Base-by-base conservation (phyloP, 805 yeast genomes). In the Yarrowia yakushimensis region DNA sequence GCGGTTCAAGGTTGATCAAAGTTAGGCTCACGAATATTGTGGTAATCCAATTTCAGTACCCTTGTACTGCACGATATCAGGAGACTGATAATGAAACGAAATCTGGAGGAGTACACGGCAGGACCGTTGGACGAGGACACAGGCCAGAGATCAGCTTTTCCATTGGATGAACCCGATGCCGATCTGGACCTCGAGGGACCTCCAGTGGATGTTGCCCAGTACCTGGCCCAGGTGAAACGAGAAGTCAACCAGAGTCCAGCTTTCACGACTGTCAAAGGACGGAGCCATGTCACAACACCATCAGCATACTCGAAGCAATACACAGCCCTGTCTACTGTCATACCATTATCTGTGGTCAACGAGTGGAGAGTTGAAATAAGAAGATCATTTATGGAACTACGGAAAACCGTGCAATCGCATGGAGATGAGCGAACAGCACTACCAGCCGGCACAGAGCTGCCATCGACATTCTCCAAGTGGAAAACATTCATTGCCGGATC, bases 391-490 rank as follows among this genome's bases (percentile, higher is more conserved):
- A 34, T 52, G 42, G 43, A 52, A 13, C 13, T 52, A 8, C 22
- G 59, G 2, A 52, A 18, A 11, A 23, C 59, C 1, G 42, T 36
- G 4, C 42, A 36, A n/a, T 18, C 33, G 0, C 43, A 36, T 13
- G 43, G 33, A 10, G 37, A 25, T 4, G 37, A 25, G 4, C 33
- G 52, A 12, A 36, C 59, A 2, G 43, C 34, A n/a, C 22, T 36
- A 9, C 59, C 43, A 13, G 43, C 43, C 3, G 59, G 34, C 0
- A 17, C 33, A 6, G 77, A 76, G 18, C 69, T 74, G 15, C 82
- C 81, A 1, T 27, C 61, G 12, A 74, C 78, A 2, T 72, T 73
- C 20, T 72, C 75, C 39, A 70, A 74, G 15, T 81, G 85, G 85
- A 78, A 79, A 63, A 67, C 67, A 9, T 76, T 73, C 62, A 68